Evolutionary conservation across 371 early-diverging fungal species (phyloP), one percentile per base, ranked within the genome.

Genomic region (Dentiscutata heterogama): DNA sequence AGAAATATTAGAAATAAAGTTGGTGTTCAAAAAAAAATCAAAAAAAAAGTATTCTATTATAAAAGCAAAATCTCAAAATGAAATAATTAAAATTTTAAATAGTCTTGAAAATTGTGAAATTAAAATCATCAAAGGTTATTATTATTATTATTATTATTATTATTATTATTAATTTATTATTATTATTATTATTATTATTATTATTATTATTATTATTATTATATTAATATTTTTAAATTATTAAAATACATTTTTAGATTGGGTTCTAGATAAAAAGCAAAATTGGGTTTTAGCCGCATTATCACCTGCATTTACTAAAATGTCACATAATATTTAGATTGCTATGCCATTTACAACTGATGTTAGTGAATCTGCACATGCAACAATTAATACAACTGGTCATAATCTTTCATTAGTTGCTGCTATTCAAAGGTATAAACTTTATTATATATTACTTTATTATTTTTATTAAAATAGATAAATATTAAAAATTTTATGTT

Each of bases 271-370:
- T 6, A 71, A 71, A 50, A 27, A 22, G 2, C 18, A 35, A 20
- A 16, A 5, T 20, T 71, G 71, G 25, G 25, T 71, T 14, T 71
- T 71, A 16, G 27, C 71, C 3, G 25, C 35, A 35, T 35, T 71
- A 35, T 71, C 71, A 71, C 5, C 35, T 71, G 71, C 14, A 42
- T 71, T 42, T 39, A 42, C 71, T 39, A 71, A 50, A 39, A 71
- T 71, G 50, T 7, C 27, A 16, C 71, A 39, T 22, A 25, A 27
- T 10, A 35, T 50, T 71, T 71, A 22, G 71, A 39, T 35, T 70
- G 11, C n/a, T 35, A 22, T n/a, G 5, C 71, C 42, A 71, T 22
- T 35, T 50, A 71, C 27, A 22, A 71, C 71, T 4, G 46, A 71
- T n/a, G 50, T 20, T 50, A 39, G 42, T 18, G 50, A 71, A 39